Base-by-base conservation (phyloP, 805 yeast genomes). In the Ogataea pini region DNA sequence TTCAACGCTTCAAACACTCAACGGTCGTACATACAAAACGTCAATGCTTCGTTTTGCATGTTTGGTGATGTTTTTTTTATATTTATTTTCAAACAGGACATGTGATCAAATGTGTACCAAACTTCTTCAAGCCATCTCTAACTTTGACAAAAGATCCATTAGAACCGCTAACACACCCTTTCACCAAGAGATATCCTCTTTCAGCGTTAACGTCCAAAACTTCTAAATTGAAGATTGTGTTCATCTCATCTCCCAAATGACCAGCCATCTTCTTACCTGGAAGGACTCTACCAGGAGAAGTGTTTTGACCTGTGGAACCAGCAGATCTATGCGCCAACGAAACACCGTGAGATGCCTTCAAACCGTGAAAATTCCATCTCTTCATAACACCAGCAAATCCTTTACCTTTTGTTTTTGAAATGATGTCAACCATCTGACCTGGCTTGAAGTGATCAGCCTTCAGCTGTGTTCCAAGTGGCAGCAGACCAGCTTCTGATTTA, bases 181-280 rank as follows among this genome's bases (percentile, higher is more conserved):
- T 87, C 38, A 91, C 84, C 44, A 91, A 72, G 43, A 94, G 72
- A 47, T 89, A 83, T 9, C 96, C 96, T 48, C 83, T 81, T 44
- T 79, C 90, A 39, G 85, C 89, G 65, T 88, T 91, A 9, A 85
- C 85, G 63, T 86, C 86, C 62, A 94, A 72, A 18, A 94, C 84
- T 63, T 83, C 77, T 20, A 83, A 75, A 66, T 89, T 91, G 65
- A 83, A 86, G 20, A 82, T 79, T 3, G 98, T 92, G 52, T 80
- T 78, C 58, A 73, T 75, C 47, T 79, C 76, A 52, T 80, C 84
- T 57, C 99, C 99, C 94, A 91, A 85, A 68, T 88, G 87, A 56
- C 99, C 99, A 31, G 98, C 96, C 99, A 94, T 92, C 71, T 90
- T 92, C 73, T 89, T 91, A 19, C 97, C 98, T 13, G 97, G 98